Conservation (phyloP, 2,329 filamentous ascomycete genomes). For the Rhynchosporium secalis region DNA sequence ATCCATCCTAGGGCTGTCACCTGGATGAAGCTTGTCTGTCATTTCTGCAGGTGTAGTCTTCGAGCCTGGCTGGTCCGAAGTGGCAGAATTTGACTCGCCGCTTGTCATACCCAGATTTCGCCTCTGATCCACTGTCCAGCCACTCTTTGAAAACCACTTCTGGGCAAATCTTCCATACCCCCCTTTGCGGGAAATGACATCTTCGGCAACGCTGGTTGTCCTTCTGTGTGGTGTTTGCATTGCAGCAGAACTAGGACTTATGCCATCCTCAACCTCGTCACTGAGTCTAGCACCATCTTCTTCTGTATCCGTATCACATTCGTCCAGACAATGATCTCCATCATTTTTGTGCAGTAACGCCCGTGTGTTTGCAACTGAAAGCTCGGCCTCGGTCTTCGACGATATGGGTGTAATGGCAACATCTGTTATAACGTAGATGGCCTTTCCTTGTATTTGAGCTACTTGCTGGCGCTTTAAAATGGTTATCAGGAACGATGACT, state of each 20-base stretch:
- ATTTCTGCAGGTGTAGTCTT: slow-evolving; percentile 34
- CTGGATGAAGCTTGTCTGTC: not conserved
- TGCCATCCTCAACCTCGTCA: slow-evolving; percentile 49
- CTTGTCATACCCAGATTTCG: slow-evolving; percentile 68
- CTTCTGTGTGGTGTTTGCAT: slow-evolving; percentile 27
- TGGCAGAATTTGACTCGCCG: slow-evolving; percentile 31
- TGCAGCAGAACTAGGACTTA: slow-evolving; percentile 7
- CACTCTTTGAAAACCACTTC: slow-evolving; percentile 85
- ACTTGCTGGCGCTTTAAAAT: slow-evolving; percentile 87
- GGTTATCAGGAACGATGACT: slow-evolving; percentile 78
- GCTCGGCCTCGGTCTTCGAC: slow-evolving; percentile 71
- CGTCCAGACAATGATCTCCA: slow-evolving; percentile 33
- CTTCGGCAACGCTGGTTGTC: slow-evolving; percentile 72
- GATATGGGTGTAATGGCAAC: slow-evolving; percentile 87
- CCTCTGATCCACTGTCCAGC: slow-evolving; percentile 73
- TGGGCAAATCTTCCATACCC: slow-evolving; percentile 87
- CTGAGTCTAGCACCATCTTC: slow-evolving; percentile 40
- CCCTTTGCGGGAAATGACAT: slow-evolving; percentile 81
- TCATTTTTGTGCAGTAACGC: slow-evolving; percentile 45
- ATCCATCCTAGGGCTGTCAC: slow-evolving; percentile 2
- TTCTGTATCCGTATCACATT: slow-evolving; percentile 50
- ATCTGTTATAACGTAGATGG: slow-evolving; percentile 84
- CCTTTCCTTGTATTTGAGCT: slow-evolving; percentile 77
- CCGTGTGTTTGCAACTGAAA: slow-evolving; percentile 65
- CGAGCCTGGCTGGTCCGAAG: slow-evolving; percentile 34